Evolutionary conservation across 495 filamentous ascomycete genomes (phyloP).

Genomic region (Xylaria curta): DNA sequence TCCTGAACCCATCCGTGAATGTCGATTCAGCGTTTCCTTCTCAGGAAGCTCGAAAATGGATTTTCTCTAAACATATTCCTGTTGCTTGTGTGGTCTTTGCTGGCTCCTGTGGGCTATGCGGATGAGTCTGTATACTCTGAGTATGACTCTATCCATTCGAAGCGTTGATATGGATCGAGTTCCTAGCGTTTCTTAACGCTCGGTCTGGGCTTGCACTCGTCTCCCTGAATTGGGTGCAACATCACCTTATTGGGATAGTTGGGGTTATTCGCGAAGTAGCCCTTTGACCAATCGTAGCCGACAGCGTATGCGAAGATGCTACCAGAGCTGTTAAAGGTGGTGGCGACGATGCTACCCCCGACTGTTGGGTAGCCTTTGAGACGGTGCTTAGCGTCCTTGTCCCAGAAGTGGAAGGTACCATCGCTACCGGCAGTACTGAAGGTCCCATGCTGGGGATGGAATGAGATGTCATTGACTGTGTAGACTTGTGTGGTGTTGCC

Average conservation of each 20-base stretch:
- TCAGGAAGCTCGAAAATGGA: background rate
- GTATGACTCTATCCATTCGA: background rate
- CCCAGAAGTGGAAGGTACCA: slow-evolving; percentile 90
- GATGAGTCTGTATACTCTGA: background rate
- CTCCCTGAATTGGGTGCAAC: slow-evolving; percentile 76
- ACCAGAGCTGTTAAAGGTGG: slow-evolving; percentile 77
- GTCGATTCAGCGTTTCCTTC: background rate
- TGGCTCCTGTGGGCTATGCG: background rate
- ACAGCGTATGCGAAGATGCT: slow-evolving; percentile 89
- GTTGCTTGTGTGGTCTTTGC: background rate
- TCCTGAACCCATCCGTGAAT: background rate
- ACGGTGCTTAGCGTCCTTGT: slow-evolving; percentile 85
- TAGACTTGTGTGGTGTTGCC: slow-evolving; percentile 77
- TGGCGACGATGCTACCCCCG: slow-evolving; percentile 78
- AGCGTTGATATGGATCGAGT: background rate
- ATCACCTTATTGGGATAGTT: slow-evolving; percentile 81
- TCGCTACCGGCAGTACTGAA: slow-evolving; percentile 91
- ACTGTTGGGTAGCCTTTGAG: slow-evolving; percentile 88
- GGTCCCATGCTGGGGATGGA: slow-evolving; percentile 80
- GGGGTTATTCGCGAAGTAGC: slow-evolving; percentile 73
- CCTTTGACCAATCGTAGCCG: slow-evolving; percentile 96
- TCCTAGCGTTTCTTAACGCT: slow-evolving; percentile 71
- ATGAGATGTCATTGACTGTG: slow-evolving; percentile 86
- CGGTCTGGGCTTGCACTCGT: slow-evolving; percentile 83
- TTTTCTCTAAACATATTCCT: background rate